A percentile compares a stretch with the other conserved stretches of the same genome.
Conservation (phyloP, 768 basidiomycete species). For the Goffeauzyma gilvescens region DNA sequence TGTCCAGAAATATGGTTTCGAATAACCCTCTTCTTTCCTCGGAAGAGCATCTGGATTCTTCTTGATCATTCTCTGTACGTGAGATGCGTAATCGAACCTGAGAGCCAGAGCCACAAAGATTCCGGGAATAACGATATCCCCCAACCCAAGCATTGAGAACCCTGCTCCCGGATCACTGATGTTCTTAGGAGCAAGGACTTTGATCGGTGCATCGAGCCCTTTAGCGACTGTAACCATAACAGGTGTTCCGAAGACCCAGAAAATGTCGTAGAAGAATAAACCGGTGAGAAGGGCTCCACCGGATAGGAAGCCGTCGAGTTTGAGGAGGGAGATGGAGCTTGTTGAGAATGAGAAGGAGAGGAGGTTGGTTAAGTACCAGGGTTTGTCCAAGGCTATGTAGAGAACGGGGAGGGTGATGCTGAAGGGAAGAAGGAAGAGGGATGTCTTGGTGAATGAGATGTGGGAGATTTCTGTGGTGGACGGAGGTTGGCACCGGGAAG, state of each 20-base stretch:
- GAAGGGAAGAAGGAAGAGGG: slow-evolving; percentile 31
- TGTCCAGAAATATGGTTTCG: slow-evolving; percentile 58
- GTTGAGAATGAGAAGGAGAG: slow-evolving; percentile 56
- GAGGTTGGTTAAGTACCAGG: slow-evolving; percentile 60
- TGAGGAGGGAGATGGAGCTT: slow-evolving; percentile 58
- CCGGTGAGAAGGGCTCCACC: slow-evolving; percentile 64
- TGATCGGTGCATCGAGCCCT: slow-evolving; percentile 76
- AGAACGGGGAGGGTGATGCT: slow-evolving; percentile 43
- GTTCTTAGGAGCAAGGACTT: slow-evolving; percentile 30
- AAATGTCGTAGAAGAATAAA: slow-evolving; percentile 81
- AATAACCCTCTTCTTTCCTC: slow-evolving; percentile 33
- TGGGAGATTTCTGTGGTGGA: slow-evolving; percentile 26
- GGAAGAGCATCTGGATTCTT: slow-evolving; percentile 22
- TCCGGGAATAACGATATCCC: slow-evolving; percentile 33
- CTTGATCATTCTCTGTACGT: slow-evolving; percentile 10
- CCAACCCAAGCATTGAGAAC: slow-evolving; percentile 77
- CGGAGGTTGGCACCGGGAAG: not conserved
- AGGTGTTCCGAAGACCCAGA: slow-evolving; percentile 40
- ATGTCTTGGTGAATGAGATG: slow-evolving; percentile 35
- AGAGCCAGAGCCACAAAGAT: slow-evolving; percentile 63
- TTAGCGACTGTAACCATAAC: slow-evolving; percentile 92
- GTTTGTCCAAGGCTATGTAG: slow-evolving; percentile 45
- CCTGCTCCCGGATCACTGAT: slow-evolving; percentile 36
- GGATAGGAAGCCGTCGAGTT: slow-evolving; percentile 74
- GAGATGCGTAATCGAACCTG: slow-evolving; percentile 45